A percentile compares a stretch with the other conserved stretches of the same genome.
These are phyloP conservation scores for Metschnikowia santaceciliae DNA, from an alignment of 805 yeast species.

Conservation along the genomic window DNA sequence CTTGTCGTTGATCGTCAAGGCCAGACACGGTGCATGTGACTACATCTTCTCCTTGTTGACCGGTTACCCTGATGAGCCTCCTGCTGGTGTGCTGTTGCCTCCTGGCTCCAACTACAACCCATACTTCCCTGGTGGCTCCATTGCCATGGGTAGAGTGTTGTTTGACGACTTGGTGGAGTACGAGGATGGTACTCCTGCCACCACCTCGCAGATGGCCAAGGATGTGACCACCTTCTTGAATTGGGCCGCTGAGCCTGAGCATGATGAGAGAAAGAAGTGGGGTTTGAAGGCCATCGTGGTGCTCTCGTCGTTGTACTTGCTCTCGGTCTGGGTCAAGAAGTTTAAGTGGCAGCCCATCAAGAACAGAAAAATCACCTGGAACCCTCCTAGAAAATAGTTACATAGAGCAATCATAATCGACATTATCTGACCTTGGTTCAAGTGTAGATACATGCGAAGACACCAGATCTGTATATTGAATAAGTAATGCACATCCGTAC, in stretches of 20 bases:
- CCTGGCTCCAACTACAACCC: slow-evolving; percentile 98
- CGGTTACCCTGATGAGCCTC: slow-evolving; percentile 98
- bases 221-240: slow-evolving; percentile 93
- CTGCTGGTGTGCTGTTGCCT: slow-evolving; percentile 93
- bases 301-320: slow-evolving; percentile 70
- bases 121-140: slow-evolving; percentile 99
- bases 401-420: slow-evolving; percentile 2
- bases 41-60: slow-evolving; percentile 92
- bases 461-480: too few relatives aligned
- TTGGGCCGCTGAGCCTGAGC: slow-evolving; percentile 99
- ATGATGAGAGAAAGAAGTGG: slow-evolving; percentile 93
- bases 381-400: slow-evolving; percentile 71
- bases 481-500: background rate
- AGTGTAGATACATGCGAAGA: too few relatives aligned
- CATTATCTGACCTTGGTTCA: background rate
- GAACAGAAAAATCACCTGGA: slow-evolving; percentile 89
- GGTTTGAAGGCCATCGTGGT: slow-evolving; percentile 91
- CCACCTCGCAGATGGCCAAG: slow-evolving; percentile 99
- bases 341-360: slow-evolving; percentile 97
- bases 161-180: slow-evolving; percentile 96
- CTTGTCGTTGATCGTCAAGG: slow-evolving; percentile 93
- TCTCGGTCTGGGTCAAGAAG: slow-evolving; percentile 89
- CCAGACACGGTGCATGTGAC: slow-evolving; percentile 97
- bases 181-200: slow-evolving; percentile 98
- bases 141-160: slow-evolving; percentile 98